Evolutionary conservation across 495 filamentous ascomycete genomes (phyloP).

Genomic region (Annulohypoxylon maeteangense): DNA sequence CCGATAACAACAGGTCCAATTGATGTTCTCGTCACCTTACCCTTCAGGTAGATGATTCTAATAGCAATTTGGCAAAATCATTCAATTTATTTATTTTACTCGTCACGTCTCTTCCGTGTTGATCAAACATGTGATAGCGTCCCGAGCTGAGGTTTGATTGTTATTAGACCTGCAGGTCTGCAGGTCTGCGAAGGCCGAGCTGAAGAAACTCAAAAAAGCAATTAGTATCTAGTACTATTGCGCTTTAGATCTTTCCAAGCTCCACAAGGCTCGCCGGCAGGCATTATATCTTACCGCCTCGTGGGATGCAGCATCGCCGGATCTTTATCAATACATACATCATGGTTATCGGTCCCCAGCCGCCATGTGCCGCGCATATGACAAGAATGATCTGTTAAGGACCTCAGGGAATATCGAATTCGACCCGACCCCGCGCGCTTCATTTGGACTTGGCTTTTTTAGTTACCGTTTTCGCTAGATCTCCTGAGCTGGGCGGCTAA

Average conservation of each 20-base stretch:
- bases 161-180: no score
- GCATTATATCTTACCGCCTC: constrained; percentile 3
- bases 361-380: constrained; percentile 18
- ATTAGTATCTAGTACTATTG: not conserved
- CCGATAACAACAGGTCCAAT: not conserved
- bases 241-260: not conserved
- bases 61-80: not conserved
- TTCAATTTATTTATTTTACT: constrained; percentile 1
- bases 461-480: constrained; percentile 37
- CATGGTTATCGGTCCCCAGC: not conserved
- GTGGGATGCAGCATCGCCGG: not conserved
- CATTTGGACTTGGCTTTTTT: constrained; percentile 26
- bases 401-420: constrained; percentile 19
- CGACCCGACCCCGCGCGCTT: constrained; percentile 38
- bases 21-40: not conserved
- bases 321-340: not conserved
- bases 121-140: not conserved
- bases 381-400: not conserved
- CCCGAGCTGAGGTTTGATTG: not conserved
- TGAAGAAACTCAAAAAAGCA: constrained; percentile 22
- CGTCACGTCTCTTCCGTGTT: not conserved
- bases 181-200: not conserved
- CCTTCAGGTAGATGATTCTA: not conserved
- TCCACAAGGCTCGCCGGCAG: not conserved
- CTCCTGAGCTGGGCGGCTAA: constrained; percentile 39